Percentiles rank a stretch among this genome's conserved stretches.
These are phyloP conservation scores for Ampelomyces quisqualis DNA, from an alignment of 2,329 filamentous ascomycete genomes.

Conservation along the genomic window DNA sequence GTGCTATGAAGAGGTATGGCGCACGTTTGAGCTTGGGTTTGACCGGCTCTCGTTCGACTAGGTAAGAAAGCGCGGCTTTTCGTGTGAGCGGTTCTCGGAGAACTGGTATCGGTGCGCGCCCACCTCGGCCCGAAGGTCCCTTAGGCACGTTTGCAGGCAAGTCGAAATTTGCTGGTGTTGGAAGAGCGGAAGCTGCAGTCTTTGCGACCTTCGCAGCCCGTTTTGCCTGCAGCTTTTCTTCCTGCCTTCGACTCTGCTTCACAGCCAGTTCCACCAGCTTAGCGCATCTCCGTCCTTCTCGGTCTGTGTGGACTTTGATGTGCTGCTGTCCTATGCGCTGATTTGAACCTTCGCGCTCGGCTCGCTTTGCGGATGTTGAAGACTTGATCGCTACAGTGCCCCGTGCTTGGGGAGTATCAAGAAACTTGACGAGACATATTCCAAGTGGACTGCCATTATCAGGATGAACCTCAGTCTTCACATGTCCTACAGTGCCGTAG, in stretches of 20 bases:
- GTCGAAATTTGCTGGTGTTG: conserved; percentile 45
- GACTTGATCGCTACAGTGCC: conserved; percentile 62
- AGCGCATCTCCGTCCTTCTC: conserved; percentile 79
- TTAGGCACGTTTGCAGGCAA: conserved; percentile 84
- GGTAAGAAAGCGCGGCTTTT: conserved; percentile 50
- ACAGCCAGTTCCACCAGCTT: conserved; percentile 75
- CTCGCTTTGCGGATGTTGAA: conserved; percentile 76
- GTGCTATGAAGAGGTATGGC: conserved; percentile 89
- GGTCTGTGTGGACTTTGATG: conserved; percentile 84
- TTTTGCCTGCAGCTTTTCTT: conserved; percentile 49
- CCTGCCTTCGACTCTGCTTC: conserved; percentile 65
- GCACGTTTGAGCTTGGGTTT: conserved; percentile 70
- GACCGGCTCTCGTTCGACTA: conserved; percentile 65
- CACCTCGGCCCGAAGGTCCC: conserved; percentile 66
- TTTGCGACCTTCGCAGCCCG: conserved; percentile 30
- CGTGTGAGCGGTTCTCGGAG: conserved; percentile 46
- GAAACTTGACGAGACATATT: conserved; percentile 87
- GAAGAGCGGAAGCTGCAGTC: conserved; percentile 20
- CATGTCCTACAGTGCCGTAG: conserved; percentile 84
- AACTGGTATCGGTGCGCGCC: conserved; percentile 39
- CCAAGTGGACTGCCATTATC: conserved; percentile 92
- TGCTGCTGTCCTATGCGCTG: conserved; percentile 75
- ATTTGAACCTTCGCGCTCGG: conserved; percentile 74
- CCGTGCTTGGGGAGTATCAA: conserved; percentile 62
- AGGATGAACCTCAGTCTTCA: conserved; percentile 93